phyloP scores from a whole-genome alignment of 1,284 basidiomycete genomes.

The Cerioporus squamosus region DNA sequence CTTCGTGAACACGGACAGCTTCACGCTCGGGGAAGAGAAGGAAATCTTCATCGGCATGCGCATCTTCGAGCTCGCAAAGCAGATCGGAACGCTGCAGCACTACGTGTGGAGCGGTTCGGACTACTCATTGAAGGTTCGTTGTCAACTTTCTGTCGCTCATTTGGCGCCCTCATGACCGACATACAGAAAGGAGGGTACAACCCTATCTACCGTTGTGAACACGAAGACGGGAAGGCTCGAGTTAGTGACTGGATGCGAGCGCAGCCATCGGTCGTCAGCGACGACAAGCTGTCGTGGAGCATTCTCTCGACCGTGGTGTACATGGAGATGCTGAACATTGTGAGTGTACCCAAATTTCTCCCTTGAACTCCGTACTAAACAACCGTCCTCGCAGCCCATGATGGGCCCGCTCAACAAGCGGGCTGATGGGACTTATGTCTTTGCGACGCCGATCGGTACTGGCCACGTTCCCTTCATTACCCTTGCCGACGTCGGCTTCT shows the following conservation, averaged over 20 bases:
- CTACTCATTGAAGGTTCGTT: constrained; percentile 47
- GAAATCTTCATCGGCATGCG: constrained; percentile 48
- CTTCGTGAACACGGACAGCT: constrained; percentile 51
- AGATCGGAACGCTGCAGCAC: constrained; percentile 41
- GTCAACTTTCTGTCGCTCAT: neutral
- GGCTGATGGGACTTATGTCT: constrained; percentile 34
- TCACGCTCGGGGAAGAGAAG: constrained; percentile 46
- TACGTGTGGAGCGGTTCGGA: constrained; percentile 52
- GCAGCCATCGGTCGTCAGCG: constrained; percentile 41
- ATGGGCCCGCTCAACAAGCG: constrained; percentile 30
- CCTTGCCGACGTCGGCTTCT: constrained; percentile 39
- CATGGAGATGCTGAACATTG: constrained; percentile 35
- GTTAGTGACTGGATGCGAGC: constrained; percentile 44
- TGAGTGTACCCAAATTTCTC: constrained; percentile 10
- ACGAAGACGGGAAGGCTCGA: constrained; percentile 44
- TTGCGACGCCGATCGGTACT: constrained; percentile 30
- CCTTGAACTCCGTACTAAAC: constrained; percentile 5
- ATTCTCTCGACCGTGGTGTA: constrained; percentile 45
- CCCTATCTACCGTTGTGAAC: constrained; percentile 31
- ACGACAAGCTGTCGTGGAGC: constrained; percentile 43
- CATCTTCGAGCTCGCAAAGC: constrained; percentile 51
- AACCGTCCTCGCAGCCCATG: constrained; percentile 37
- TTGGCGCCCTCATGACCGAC: no score
- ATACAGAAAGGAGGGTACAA: constrained; percentile 38
- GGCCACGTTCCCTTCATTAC: constrained; percentile 35